These are phyloP conservation scores for Globisporangium iwayamae DNA, from an alignment of 352 stramenopile species.

Conservation along the genomic window DNA sequence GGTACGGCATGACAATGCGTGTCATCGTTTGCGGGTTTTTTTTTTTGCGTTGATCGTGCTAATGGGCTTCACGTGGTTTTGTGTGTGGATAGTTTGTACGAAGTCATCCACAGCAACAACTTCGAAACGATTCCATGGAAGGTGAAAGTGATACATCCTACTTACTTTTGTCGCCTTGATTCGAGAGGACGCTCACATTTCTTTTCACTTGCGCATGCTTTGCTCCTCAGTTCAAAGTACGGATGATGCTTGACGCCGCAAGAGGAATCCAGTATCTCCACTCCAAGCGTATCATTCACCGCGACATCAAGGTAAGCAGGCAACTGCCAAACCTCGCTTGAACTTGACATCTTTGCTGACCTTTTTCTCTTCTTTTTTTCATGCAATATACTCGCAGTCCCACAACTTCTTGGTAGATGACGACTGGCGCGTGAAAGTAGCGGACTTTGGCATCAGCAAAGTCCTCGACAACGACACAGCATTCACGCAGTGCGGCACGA, in stretches of 20 bases:
- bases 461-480: slow-evolving; percentile 81
- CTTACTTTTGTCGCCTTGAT: background rate
- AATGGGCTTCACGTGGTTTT: background rate
- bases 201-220: background rate
- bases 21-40: too few relatives aligned
- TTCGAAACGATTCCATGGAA: slow-evolving; percentile 89
- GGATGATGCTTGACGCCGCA: slow-evolving; percentile 88
- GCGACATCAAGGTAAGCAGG: slow-evolving; percentile 79
- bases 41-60: background rate
- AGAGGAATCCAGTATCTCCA: slow-evolving; percentile 88
- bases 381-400: slow-evolving; percentile 33
- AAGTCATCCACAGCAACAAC: slow-evolving; percentile 88
- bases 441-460: slow-evolving; percentile 89
- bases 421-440: slow-evolving; percentile 87
- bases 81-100: slow-evolving; percentile 59
- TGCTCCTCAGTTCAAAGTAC: slow-evolving; percentile 74
- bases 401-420: slow-evolving; percentile 89
- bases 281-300: slow-evolving; percentile 85
- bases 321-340: background rate
- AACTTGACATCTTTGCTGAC: background rate
- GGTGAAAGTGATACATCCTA: slow-evolving; percentile 24
- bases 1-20: slow-evolving; percentile 26
- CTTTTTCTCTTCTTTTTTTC: background rate
- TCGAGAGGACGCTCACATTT: background rate
- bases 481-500: slow-evolving; percentile 86